phyloP scores from a whole-genome alignment of 345 rosid genomes.

The Lepidium sativum region DNA sequence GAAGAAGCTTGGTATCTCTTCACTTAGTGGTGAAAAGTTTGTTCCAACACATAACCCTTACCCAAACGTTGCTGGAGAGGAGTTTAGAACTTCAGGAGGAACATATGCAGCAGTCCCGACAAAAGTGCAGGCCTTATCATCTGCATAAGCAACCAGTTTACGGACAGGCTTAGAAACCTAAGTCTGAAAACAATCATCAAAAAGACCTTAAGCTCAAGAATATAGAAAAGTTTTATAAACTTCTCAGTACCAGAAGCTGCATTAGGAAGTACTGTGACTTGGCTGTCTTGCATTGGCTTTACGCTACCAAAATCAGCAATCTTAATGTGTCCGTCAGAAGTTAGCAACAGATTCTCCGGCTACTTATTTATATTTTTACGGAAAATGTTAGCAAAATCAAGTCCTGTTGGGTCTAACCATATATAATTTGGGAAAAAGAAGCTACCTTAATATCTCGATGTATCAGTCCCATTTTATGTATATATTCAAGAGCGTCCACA shows the following conservation, averaged over 20 bases:
- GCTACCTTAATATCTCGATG: constrained; percentile 97
- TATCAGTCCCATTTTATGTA: constrained; percentile 82
- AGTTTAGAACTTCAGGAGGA: constrained; percentile 95
- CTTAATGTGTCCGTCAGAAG: constrained; percentile 78
- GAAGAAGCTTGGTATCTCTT: background rate
- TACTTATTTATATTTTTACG: constrained; percentile 31
- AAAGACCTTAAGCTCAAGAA: background rate
- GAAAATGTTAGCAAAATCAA: constrained; percentile 4
- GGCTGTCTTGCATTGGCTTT: constrained; percentile 93
- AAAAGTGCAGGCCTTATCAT: constrained; percentile 88
- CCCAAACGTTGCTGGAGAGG: constrained; percentile 99
- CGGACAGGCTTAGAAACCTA: background rate
- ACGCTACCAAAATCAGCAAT: constrained; percentile 99
- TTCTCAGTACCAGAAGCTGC: constrained; percentile 70
- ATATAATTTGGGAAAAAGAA: background rate
- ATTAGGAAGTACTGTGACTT: constrained; percentile 82
- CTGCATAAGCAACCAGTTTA: constrained; percentile 32
- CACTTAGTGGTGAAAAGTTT: background rate
- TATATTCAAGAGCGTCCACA: constrained; percentile 93
- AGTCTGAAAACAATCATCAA: background rate
- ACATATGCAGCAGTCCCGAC: constrained; percentile 99
- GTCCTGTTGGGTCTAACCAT: background rate
- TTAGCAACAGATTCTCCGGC: constrained; percentile 92
- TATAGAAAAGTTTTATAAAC: background rate
- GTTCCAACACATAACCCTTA: constrained; percentile 27